Percentiles rank a stretch among this genome's conserved stretches.
Conservation (phyloP, 306 rosid species). For the Prunus salicina region DNA sequence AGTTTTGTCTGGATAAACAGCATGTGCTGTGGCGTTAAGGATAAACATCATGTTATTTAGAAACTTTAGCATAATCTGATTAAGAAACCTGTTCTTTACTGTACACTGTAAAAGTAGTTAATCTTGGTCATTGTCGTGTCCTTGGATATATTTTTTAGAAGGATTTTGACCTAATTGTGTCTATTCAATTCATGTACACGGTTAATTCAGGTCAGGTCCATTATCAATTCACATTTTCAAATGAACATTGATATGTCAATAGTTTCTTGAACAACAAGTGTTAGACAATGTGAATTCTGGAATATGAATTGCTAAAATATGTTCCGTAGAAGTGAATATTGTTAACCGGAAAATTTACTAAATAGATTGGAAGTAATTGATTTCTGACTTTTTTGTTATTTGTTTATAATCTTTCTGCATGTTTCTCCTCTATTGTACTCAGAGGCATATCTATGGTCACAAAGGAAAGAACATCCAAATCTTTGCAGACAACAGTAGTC, state of each 20-base stretch:
- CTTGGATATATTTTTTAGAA: background rate
- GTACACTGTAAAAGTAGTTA: background rate
- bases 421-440: slow-evolving; percentile 35
- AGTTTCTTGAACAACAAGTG: background rate
- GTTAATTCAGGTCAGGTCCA: background rate
- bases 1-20: background rate
- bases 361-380: background rate
- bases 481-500: slow-evolving; percentile 76
- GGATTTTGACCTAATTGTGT: background rate
- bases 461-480: slow-evolving; percentile 70
- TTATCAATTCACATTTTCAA: background rate
- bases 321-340: background rate
- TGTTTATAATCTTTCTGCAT: slow-evolving; percentile 8
- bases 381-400: background rate
- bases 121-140: background rate
- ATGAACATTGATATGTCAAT: background rate
- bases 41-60: background rate
- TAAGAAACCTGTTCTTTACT: background rate
- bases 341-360: background rate
- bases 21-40: background rate
- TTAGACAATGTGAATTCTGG: background rate
- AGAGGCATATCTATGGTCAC: slow-evolving; percentile 92
- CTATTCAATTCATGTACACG: background rate
- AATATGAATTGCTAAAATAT: background rate
- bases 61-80: background rate